These are phyloP conservation scores for Arachis stenosperma DNA, from an alignment of 306 rosid genomes.

Conservation along the genomic window DNA sequence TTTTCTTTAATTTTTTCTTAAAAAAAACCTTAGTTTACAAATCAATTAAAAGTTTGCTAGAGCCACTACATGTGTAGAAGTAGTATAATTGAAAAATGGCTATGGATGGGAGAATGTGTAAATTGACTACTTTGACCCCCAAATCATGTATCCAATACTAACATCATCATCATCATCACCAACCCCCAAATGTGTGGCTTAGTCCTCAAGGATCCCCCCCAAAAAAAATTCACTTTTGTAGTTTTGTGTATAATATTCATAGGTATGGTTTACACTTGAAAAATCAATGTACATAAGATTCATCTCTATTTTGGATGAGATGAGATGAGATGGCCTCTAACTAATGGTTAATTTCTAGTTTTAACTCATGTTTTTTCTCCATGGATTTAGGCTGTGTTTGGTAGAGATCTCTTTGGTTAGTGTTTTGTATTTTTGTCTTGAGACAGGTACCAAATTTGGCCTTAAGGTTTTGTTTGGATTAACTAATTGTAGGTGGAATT, in stretches of 20 bases:
- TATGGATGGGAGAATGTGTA: slow-evolving; percentile 39
- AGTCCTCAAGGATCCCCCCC: neutral
- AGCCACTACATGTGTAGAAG: slow-evolving; percentile 22
- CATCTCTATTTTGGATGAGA: neutral
- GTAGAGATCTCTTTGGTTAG: neutral
- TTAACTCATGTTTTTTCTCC: neutral
- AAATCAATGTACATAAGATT: slow-evolving; percentile 3
- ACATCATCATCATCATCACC: neutral
- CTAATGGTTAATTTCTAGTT: neutral
- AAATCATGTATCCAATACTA: slow-evolving; percentile 24
- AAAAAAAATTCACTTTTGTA: slow-evolving; percentile 11
- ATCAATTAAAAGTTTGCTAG: slow-evolving; percentile 31
- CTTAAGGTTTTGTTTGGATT: too few species aligned
- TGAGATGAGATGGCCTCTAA: neutral
- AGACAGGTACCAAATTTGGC: too few species aligned
- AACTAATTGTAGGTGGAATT: too few species aligned
- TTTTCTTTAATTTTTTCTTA: neutral
- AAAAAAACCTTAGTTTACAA: slow-evolving; percentile 26
- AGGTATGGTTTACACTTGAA: neutral
- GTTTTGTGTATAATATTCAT: slow-evolving; percentile 16
- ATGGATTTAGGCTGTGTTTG: neutral
- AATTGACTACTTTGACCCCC: slow-evolving; percentile 21
- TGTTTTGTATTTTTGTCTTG: neutral
- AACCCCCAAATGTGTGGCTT: slow-evolving; percentile 13
- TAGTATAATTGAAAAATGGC: slow-evolving; percentile 39